Evolutionary conservation across 148 eudicot genomes (phyloP).

Genomic region (Mesembryanthemum crystallinum): DNA sequence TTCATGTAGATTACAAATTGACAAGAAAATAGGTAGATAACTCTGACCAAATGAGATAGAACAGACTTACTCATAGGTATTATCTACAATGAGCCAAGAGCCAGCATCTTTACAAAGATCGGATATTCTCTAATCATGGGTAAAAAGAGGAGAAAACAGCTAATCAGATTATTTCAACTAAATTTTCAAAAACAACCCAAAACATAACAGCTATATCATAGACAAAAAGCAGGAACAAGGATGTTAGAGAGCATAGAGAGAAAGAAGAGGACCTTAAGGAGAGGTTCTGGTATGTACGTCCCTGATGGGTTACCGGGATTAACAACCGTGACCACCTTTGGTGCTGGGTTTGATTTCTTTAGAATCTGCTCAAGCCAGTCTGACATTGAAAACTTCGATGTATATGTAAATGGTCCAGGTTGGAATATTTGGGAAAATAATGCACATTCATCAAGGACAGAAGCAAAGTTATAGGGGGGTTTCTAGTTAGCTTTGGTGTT

Average conservation of each 20-base stretch:
- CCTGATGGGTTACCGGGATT: constrained; percentile 99
- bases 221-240: neutral
- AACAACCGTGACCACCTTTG: constrained; percentile 98
- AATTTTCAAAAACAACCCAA: neutral
- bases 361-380: constrained; percentile 86
- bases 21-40: neutral
- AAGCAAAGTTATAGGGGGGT: neutral
- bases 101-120: constrained; percentile 82
- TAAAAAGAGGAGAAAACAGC: constrained; percentile 14
- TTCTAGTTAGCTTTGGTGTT: neutral
- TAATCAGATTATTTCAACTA: constrained; percentile 21
- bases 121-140: constrained; percentile 68
- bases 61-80: constrained; percentile 91
- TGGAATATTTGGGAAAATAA: neutral
- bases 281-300: constrained; percentile 87
- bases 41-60: neutral
- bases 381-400: constrained; percentile 26
- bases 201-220: neutral
- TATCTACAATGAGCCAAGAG: constrained; percentile 96
- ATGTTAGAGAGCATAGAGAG: constrained; percentile 7
- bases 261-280: constrained; percentile 69
- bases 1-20: neutral
- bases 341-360: constrained; percentile 64
- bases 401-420: constrained; percentile 11
- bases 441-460: constrained; percentile 1